Evolutionary conservation across 208 protist species (phyloP).

Genomic region (Wallacemonas sp.): DNA sequence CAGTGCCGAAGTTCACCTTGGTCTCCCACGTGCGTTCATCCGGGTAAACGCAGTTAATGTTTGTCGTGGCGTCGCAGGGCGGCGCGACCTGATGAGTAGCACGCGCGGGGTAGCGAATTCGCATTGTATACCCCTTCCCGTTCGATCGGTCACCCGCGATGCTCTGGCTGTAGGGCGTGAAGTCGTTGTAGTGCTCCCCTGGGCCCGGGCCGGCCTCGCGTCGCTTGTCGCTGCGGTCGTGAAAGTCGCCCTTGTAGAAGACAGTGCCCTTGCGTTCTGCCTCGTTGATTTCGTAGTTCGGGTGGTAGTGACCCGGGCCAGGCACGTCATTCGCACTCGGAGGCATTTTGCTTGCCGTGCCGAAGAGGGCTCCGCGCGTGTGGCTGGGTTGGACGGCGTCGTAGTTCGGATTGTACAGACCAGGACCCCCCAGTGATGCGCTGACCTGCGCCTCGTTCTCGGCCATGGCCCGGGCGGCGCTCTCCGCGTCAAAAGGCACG

Average conservation of each 20-base stretch:
- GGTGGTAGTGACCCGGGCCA: constrained; percentile 62
- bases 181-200: constrained; percentile 60
- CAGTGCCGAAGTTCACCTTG: constrained; percentile 17
- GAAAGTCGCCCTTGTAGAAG: constrained; percentile 82
- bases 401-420: constrained; percentile 27
- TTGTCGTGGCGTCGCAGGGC: constrained; percentile 64
- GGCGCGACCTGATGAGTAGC: constrained; percentile 70
- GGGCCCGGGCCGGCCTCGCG: constrained; percentile 28
- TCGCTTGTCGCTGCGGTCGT: constrained; percentile 27
- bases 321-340: constrained; percentile 25
- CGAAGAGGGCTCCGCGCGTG: constrained; percentile 14
- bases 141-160: constrained; percentile 40
- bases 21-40: constrained; percentile 72
- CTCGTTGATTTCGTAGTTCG: constrained; percentile 18
- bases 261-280: constrained; percentile 26
- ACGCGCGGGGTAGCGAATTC: constrained; percentile 75
- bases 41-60: constrained; percentile 79
- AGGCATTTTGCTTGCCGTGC: constrained; percentile 2
- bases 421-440: constrained; percentile 25
- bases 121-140: constrained; percentile 70
- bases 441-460: constrained; percentile 25
- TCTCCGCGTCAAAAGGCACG: constrained; percentile 30
- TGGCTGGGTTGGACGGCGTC: constrained; percentile 22
- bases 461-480: constrained; percentile 13
- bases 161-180: constrained; percentile 45